Evolutionary conservation across 2,329 filamentous ascomycete species (phyloP).

Genomic region (Epichloe sylvatica): DNA sequence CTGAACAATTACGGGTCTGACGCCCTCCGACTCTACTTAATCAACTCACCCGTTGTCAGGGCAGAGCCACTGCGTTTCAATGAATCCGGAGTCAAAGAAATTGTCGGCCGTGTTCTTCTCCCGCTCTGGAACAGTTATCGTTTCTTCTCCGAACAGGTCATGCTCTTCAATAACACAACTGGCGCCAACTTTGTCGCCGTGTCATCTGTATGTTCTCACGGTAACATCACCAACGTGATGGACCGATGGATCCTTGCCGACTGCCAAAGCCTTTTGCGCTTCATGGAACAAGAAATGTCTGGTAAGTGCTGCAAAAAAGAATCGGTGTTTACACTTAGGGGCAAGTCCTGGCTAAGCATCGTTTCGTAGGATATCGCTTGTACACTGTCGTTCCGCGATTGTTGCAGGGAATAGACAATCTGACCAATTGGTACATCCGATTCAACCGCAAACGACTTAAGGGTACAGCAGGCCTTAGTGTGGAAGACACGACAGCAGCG

Average conservation of each 20-base stretch:
- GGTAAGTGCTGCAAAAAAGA: constrained; percentile 28
- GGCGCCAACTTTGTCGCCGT: constrained; percentile 9
- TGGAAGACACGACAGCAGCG: constrained; percentile 66
- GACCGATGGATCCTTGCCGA: constrained; percentile 81
- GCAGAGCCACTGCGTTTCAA: constrained; percentile 15
- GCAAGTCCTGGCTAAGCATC: no score
- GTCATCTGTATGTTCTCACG: no score
- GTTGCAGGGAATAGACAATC: constrained; percentile 66
- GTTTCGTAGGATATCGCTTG: constrained; percentile 37
- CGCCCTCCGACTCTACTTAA: constrained; percentile 15
- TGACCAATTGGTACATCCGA: constrained; percentile 85
- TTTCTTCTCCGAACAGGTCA: constrained; percentile 14
- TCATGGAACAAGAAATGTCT: constrained; percentile 76
- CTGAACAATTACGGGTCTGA: constrained; percentile 14
- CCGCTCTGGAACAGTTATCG: constrained; percentile 17
- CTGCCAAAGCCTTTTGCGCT: constrained; percentile 71
- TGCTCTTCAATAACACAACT: constrained; percentile 11
- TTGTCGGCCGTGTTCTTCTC: constrained; percentile 13
- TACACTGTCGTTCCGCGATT: constrained; percentile 77
- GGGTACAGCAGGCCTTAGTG: constrained; percentile 37
- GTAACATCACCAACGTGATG: constrained; percentile 43
- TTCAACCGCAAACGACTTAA: constrained; percentile 78
- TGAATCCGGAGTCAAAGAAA: constrained; percentile 14
- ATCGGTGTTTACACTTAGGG: no score
- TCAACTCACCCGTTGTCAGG: constrained; percentile 16